Conservation (phyloP, 305 asterid genomes). For the Solanum hybrid region DNA sequence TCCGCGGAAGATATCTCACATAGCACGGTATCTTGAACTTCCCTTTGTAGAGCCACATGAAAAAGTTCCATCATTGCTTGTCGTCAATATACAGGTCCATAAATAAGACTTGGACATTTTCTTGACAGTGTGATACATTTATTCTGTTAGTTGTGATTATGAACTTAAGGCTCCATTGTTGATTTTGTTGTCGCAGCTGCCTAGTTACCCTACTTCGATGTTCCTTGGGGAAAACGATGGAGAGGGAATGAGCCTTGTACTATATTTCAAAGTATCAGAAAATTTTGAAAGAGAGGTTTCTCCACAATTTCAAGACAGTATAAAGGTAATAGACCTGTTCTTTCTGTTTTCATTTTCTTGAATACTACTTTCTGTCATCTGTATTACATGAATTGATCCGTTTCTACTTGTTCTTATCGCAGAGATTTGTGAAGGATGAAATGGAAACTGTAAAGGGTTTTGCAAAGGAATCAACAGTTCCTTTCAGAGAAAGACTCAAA, state of each 20-base stretch:
- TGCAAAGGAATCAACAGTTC: slow-evolving; percentile 46
- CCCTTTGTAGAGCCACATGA: slow-evolving; percentile 33
- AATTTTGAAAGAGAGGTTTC: slow-evolving; percentile 48
- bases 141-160: background rate
- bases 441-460: slow-evolving; percentile 59
- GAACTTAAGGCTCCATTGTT: background rate
- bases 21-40: slow-evolving; percentile 70
- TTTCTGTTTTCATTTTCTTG: background rate
- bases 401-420: slow-evolving; percentile 1
- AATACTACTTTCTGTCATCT: background rate
- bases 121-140: background rate
- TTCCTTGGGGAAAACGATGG: slow-evolving; percentile 75
- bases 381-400: background rate
- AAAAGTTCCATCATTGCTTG: slow-evolving; percentile 58
- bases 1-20: slow-evolving; percentile 61
- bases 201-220: slow-evolving; percentile 69
- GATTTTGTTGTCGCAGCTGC: slow-evolving; percentile 45
- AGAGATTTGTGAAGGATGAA: slow-evolving; percentile 61
- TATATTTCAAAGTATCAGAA: slow-evolving; percentile 62
- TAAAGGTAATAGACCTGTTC: slow-evolving; percentile 38
- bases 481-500: slow-evolving; percentile 77
- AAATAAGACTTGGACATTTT: background rate
- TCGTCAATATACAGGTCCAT: slow-evolving; percentile 69
- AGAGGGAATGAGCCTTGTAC: slow-evolving; percentile 75
- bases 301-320: slow-evolving; percentile 38